Evolutionary conservation across 1,284 basidiomycete genomes (phyloP).

Genomic region (Tylopilus sp.): DNA sequence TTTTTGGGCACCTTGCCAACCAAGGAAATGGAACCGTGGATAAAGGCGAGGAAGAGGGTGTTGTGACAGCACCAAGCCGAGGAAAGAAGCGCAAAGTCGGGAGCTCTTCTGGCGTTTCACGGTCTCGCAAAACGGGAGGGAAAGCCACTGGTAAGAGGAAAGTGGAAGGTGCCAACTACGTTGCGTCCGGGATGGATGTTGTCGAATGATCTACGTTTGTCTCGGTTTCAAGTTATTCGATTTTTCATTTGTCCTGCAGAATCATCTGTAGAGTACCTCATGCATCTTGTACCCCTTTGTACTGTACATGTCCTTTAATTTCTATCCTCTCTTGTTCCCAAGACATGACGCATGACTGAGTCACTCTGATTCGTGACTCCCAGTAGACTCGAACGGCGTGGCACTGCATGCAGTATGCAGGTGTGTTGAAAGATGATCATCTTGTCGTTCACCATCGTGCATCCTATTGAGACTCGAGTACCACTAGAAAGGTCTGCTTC

Average conservation of each 20-base stretch:
- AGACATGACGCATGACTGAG: background rate
- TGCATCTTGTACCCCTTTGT: constrained; percentile 31
- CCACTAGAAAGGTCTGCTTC: background rate
- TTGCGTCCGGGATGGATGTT: constrained; percentile 27
- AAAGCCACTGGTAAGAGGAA: constrained; percentile 34
- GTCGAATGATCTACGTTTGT: constrained; percentile 21
- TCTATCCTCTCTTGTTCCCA: constrained; percentile 13
- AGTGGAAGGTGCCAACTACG: constrained; percentile 23
- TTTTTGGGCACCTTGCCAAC: constrained; percentile 56
- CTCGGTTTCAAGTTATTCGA: constrained; percentile 8
- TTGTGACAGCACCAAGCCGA: constrained; percentile 19
- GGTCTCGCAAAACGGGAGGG: constrained; percentile 33
- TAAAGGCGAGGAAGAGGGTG: constrained; percentile 38
- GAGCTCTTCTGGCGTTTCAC: constrained; percentile 16
- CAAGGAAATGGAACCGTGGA: constrained; percentile 25
- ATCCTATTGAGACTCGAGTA: background rate
- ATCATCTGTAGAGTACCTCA: constrained; percentile 32
- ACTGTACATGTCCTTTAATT: constrained; percentile 33
- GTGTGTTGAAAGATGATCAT: background rate
- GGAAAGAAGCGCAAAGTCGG: constrained; percentile 38
- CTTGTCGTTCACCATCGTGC: background rate
- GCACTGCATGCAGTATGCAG: background rate
- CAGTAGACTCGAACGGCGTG: too few species aligned
- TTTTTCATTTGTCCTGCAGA: constrained; percentile 12
- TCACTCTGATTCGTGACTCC: background rate